Evolutionary conservation across 2,329 filamentous ascomycete species (phyloP), one percentile per base, ranked within the genome.

Genomic region (Paracoccidioides lutzii): DNA sequence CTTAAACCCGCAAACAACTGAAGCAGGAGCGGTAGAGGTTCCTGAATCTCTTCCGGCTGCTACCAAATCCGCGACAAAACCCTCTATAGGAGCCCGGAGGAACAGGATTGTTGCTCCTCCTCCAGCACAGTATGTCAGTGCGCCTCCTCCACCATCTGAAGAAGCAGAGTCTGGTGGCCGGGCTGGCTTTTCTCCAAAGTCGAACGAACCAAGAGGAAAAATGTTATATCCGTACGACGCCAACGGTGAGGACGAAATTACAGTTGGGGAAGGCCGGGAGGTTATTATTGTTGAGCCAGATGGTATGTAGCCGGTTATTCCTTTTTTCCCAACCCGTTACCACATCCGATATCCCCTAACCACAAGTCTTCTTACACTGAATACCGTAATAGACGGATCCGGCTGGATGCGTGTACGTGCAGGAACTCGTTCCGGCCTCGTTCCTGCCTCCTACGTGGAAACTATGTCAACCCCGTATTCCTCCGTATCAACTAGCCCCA

Each of bases 141-240:
- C 86, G 58, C 70, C 84, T 41, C 80, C 84, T 4, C 63, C 66
- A 22, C 71, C 41, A 7, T 30, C 48, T 5, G 44, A 66, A 22
- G 81, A 63, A 72, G 73, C 65, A 59, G 62, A 65, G 43, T 64
- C 73, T 14, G 66, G 73, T 0, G 49, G 37, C 22, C 12, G 7
- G n/a, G 78, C 79, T 57, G 77, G 75, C 30, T 56, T 56, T n/a
- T 53, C 55, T 12, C 33, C 51, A 2, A 71, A 64, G 53, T 56
- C 65, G 7, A 65, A 59, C 32, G 81, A 86, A 64, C 83, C 83
- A 60, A 85, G 78, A 67, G 91, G 87, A 50, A 94, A 85, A 71
- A 95, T 97, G 90, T 63, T 96, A 0, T 98, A 96, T 67, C 64
- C 81, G 0, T 98, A 96, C 65, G 85, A 94, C 60, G 87, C 85